A percentile compares a stretch with the other conserved stretches of the same genome.
Conservation (phyloP, 2,329 filamentous ascomycete species). For the Talaromyces sp. region DNA sequence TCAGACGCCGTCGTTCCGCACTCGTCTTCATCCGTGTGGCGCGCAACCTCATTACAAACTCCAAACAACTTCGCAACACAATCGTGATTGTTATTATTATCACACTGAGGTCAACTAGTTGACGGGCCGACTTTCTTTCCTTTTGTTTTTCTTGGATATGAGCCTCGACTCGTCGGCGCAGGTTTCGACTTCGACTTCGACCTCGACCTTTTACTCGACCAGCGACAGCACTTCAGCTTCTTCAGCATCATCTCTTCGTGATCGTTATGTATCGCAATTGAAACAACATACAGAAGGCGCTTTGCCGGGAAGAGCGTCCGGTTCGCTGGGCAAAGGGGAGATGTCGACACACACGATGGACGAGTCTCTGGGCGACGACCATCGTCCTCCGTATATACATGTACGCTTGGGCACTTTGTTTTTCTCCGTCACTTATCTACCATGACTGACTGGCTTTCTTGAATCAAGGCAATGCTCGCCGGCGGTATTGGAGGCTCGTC, state of each 20-base stretch:
- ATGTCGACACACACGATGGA: not conserved
- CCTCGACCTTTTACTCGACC: constrained; percentile 20
- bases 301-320: not conserved
- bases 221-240: not conserved
- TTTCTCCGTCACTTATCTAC: not conserved
- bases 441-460: not conserved
- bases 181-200: constrained; percentile 37
- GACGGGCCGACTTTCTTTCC: not conserved
- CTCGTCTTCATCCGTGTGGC: not conserved
- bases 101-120: not conserved
- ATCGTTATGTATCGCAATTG: constrained; percentile 26
- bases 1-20: not conserved
- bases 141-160: constrained; percentile 40
- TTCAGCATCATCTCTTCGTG: not conserved
- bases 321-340: not conserved
- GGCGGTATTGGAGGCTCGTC: constrained; percentile 88
- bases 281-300: constrained; percentile 5
- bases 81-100: not conserved
- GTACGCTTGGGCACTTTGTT: constrained; percentile 38
- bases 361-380: constrained; percentile 35
- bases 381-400: constrained; percentile 58
- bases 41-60: not conserved
- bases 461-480: constrained; percentile 77
- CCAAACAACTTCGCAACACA: not conserved
- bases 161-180: constrained; percentile 50